Evolutionary conservation across 1,139 yeast species (phyloP), one percentile per base, ranked within the genome.

Genomic region (Candida tetrigidarum): DNA sequence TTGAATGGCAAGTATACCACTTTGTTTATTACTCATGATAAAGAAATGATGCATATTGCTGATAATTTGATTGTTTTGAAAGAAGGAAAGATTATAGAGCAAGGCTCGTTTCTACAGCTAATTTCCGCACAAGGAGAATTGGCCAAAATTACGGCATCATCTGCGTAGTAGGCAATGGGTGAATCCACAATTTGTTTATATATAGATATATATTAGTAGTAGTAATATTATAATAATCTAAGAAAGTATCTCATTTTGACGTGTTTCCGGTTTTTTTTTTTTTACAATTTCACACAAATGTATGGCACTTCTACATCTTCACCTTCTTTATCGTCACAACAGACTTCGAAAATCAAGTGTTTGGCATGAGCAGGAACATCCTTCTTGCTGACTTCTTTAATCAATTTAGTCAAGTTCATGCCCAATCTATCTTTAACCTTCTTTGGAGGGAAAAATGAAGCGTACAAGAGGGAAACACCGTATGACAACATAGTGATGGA

Each of bases 241-340:
- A 32, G 22, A 14, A n/a, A n/a, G n/a, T n/a, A n/a, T n/a, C n/a
- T n/a, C n/a, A n/a, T n/a, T n/a, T n/a, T n/a, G n/a, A n/a, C n/a
- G n/a, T n/a, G n/a, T n/a, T n/a, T n/a, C n/a, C n/a, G n/a, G n/a
- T n/a, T n/a, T n/a, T n/a, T n/a, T n/a, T n/a, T n/a, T n/a, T n/a
- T n/a, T 41, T 37, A 44, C 41, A 43, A 42, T 59, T 80, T 81
- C 48, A 86, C 76, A 49, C 84, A 81, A 48, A 91, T 80, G 62
- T 81, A 90, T 33, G 99, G 99, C 52, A 91, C 90, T 59, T 92
- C 99, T 20, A 91, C 97, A 64, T 95, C 99, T 63, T 93, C 97
- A 33, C 95, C 99, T 43, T 84, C 80, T 59, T 82, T 75, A 63
- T 93, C 99, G 60, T 93, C 99, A 50, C 95, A 89, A 63, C 97